Percentiles rank a stretch among this genome's conserved stretches.
These are phyloP conservation scores for Exophiala sp. DNA, from an alignment of 2,329 filamentous ascomycete species.

Conservation along the genomic window DNA sequence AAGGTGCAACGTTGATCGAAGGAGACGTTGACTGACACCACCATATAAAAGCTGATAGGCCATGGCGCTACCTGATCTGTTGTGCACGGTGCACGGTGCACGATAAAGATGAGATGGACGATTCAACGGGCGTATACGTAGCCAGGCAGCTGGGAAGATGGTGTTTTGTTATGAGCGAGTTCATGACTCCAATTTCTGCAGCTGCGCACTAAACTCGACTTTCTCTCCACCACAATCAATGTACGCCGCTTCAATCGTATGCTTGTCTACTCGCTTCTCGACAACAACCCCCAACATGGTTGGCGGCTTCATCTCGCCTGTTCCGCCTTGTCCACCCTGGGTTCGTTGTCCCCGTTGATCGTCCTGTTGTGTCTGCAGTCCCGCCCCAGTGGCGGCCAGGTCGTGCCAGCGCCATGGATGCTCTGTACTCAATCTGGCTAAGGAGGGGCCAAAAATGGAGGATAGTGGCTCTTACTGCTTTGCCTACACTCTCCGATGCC, in stretches of 20 bases:
- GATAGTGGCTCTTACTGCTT: neutral
- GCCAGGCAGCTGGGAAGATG: no score
- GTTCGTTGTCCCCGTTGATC: slow-evolving; percentile 4
- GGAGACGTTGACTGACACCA: neutral
- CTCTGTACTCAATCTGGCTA: neutral
- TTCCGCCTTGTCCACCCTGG: neutral
- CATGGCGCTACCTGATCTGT: no score
- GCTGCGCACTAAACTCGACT: neutral
- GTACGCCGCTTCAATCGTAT: no score
- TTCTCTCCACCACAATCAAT: no score
- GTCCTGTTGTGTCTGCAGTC: slow-evolving; percentile 4
- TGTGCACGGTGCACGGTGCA: no score
- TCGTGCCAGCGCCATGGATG: slow-evolving; percentile 12
- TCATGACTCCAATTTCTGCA: neutral
- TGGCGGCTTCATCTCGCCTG: neutral
- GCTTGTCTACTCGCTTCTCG: no score
- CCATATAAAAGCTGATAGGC: neutral
- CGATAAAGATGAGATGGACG: no score
- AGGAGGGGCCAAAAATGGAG: neutral
- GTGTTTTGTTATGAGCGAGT: no score
- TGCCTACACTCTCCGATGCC: neutral
- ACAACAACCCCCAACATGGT: neutral
- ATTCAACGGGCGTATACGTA: no score
- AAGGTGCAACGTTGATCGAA: neutral
- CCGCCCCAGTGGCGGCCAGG: slow-evolving; percentile 6